Evolutionary conservation across 129 eudicot species (phyloP), one percentile per base, ranked within the genome.

Genomic region (Flaveria ramosissima): DNA sequence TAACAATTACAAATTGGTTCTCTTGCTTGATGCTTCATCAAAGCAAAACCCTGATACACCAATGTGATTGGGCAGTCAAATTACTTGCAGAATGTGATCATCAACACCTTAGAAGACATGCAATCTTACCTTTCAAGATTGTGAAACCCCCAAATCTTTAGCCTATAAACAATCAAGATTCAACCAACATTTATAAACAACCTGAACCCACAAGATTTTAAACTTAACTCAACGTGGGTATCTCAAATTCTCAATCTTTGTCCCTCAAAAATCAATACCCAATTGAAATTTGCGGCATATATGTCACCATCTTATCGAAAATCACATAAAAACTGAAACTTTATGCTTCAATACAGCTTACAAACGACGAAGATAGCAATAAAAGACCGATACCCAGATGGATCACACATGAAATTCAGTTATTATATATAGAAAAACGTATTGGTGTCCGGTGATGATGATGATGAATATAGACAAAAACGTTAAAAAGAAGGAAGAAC

Each of bases 81-180:
- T 73, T 65, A 80, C 83, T 80, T 73, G 63, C 65, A 52, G 70
- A 43, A 66, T 45, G 79, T 80, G 83, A 80, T 80, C 70, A 80
- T 46, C 83, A 53, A 80, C 83, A 65, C 78, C 83, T 80, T 80
- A 65, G 62, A 80, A 80, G 70, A 80, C 70, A 80, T 73, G 52
- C 75, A 80, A 80, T 80, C 79, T 73, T 66, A 32, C 75, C 79
- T 73, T 73, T 43, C 79, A 80, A 80, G 79, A 64, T 26, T 70
- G 51, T 42, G 60, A 64, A 39, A 72, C 53, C 39, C 77, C 61
- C 56, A 65, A 73, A 77, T 61, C 26, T 48, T 45, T 11, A 71
- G 20, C 62, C 27, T 75, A 48, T 27, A 51, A 64, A 32, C 20
- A 41, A 16, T 51, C 74, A 63, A 62, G 30, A 79, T 48, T 62